Conservation (phyloP, 352 stramenopile genomes). For the Phytophthora syringae region DNA sequence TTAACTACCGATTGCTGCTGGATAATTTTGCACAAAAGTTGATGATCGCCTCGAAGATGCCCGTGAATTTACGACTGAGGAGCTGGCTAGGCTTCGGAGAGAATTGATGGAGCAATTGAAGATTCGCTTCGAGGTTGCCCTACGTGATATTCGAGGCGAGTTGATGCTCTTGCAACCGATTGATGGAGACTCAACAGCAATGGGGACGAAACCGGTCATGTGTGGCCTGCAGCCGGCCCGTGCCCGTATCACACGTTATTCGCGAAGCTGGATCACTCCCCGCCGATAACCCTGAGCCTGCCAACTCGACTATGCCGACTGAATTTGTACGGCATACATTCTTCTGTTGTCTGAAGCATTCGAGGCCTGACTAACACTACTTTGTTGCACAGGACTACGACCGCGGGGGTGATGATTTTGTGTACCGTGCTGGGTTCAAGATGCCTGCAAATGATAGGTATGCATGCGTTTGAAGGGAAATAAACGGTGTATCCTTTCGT, state of each 20-base stretch:
- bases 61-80: conserved; percentile 64
- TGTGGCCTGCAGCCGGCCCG: conserved; percentile 83
- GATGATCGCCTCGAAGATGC: conserved; percentile 72
- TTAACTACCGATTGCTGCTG: conserved; percentile 74
- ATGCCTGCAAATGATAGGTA: conserved; percentile 84
- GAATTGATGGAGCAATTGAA: conserved; percentile 77
- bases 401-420: conserved; percentile 75
- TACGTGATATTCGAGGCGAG: conserved; percentile 71
- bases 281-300: conserved; percentile 37
- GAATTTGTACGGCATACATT: conserved; percentile 28
- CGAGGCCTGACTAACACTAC: conserved; percentile 6
- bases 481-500: no score
- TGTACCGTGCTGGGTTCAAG: conserved; percentile 83
- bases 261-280: conserved; percentile 59
- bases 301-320: conserved; percentile 25
- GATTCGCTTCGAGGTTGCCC: conserved; percentile 52
- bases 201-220: conserved; percentile 84
- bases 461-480: neutral
- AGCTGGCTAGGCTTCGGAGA: conserved; percentile 64
- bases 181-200: conserved; percentile 73
- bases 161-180: conserved; percentile 57
- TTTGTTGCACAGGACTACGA: conserved; percentile 56
- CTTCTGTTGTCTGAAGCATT: neutral
- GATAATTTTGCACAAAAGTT: conserved; percentile 82
- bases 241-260: conserved; percentile 63